Percentiles rank a stretch among this genome's conserved stretches.
Conservation (phyloP, 768 basidiomycete genomes). For the Leucocoprinus birnbaumii region DNA sequence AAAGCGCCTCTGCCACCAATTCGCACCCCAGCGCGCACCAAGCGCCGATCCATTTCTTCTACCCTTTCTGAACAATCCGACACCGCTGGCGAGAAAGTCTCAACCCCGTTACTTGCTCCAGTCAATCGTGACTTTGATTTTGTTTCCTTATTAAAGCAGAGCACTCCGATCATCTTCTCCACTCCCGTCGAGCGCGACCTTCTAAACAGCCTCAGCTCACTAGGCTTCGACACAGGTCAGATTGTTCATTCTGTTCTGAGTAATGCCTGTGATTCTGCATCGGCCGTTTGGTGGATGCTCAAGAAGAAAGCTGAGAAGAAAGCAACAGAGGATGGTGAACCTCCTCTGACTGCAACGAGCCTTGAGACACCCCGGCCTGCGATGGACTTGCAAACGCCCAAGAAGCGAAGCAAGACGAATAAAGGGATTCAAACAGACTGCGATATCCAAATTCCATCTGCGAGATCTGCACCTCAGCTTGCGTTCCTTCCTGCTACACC, state of each 20-base stretch:
- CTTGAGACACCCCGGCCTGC: conserved; percentile 13
- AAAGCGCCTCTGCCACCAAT: conserved; percentile 62
- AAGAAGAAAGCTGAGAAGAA: conserved; percentile 73
- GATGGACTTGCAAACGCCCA: conserved; percentile 20
- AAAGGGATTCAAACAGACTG: conserved; percentile 48
- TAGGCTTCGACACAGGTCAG: conserved; percentile 94
- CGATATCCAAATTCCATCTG: conserved; percentile 14
- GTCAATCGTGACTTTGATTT: conserved; percentile 54
- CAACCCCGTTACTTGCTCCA: conserved; percentile 31
- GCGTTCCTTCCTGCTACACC: conserved; percentile 80
- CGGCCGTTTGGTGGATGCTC: conserved; percentile 97
- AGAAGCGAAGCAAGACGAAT: conserved; percentile 28
- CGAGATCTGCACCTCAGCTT: conserved; percentile 49
- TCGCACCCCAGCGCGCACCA: conserved; percentile 92
- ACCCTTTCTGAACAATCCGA: conserved; percentile 66
- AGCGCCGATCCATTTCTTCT: conserved; percentile 92
- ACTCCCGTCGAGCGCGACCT: conserved; percentile 79
- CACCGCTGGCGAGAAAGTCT: conserved; percentile 43
- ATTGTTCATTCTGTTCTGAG: conserved; percentile 90
- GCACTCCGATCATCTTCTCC: conserved; percentile 83
- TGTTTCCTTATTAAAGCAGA: conserved; percentile 56
- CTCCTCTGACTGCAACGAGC: conserved; percentile 17
- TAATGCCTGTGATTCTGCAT: conserved; percentile 89
- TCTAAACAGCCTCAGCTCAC: conserved; percentile 63
- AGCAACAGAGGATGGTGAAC: conserved; percentile 30